A percentile compares a stretch with the other conserved stretches of the same genome.
Conservation (phyloP, 257 asterid genomes). For the Ballota nigra region DNA sequence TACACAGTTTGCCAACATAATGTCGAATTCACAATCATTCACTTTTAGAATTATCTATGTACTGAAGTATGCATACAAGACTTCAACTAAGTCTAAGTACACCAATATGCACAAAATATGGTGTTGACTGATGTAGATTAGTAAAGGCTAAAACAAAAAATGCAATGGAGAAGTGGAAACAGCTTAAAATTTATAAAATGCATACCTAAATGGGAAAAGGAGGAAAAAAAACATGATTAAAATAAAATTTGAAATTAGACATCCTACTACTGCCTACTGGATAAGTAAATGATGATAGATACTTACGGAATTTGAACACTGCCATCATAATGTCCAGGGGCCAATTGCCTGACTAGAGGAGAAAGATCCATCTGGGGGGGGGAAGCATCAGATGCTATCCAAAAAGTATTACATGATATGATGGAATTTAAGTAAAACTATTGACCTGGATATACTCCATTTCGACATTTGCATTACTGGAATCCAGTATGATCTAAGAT, state of each 20-base stretch:
- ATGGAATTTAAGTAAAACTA: slow-evolving; percentile 19
- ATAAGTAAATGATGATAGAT: slow-evolving; percentile 7
- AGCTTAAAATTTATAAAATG: slow-evolving; percentile 8
- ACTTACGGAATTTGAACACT: slow-evolving; percentile 83
- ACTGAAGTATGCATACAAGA: not conserved
- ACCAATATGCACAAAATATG: not conserved
- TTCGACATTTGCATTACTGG: slow-evolving; percentile 50
- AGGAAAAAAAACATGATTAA: slow-evolving; percentile 1
- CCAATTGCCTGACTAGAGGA: slow-evolving; percentile 81
- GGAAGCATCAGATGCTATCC: slow-evolving; percentile 19
- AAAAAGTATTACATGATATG: not conserved
- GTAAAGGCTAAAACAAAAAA: not conserved
- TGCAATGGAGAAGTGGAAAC: not conserved
- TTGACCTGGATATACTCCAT: slow-evolving; percentile 88
- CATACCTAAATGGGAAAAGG: slow-evolving; percentile 10
- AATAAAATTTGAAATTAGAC: not conserved
- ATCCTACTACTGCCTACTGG: slow-evolving; percentile 15
- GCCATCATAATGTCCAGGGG: slow-evolving; percentile 43
- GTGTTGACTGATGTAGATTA: slow-evolving; percentile 10
- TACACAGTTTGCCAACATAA: not conserved
- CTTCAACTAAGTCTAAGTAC: not conserved
- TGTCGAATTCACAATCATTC: not conserved
- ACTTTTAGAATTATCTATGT: not conserved
- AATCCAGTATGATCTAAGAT: slow-evolving; percentile 68
- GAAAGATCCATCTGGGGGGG: slow-evolving; percentile 73